Evolutionary conservation across 768 basidiomycete genomes (phyloP), one percentile per base, ranked within the genome.

Genomic region (Tricholoma terreum): DNA sequence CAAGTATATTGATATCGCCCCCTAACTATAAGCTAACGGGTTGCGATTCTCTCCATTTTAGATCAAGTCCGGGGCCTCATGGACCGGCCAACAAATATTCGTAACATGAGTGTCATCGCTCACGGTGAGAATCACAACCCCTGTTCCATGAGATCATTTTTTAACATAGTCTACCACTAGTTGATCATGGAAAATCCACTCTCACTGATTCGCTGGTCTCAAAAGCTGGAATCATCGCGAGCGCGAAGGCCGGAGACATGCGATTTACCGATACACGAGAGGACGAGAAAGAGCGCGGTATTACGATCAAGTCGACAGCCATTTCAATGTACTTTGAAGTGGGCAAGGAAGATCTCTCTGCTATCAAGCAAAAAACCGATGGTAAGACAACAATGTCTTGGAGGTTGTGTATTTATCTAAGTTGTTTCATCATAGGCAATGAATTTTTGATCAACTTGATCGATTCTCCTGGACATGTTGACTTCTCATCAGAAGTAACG

Each of bases 101-200:
- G 92, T 78, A 92, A 92, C 81, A 93, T 93, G 91, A 89, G 87
- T 84, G 90, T 92, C 69, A 92, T 92, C 70, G 92, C 92, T 67
- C 90, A 93, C 76, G 91, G 92, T 90, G 55, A 68, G 86, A 76
- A 35, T 46, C n/a, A 34, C 55, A 54, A 49, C 31, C 48, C 34
- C 21, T n/a, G 34, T n/a, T 30, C 33, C 42, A 42, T 33, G 62
- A 64, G 58, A 34, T 53, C 33, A 50, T 52, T 9, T 49, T 10
- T 27, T 27, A 6, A 27, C 24, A 3, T 27, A n/a, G n/a, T 27
- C 53, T 31, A 31, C 35, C 40, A 59, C 9, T 69, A 93, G 97
- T 99, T 84, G 97, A 99, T 77, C 97, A 99, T 80, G 97, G 97
- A 80, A 99, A 99, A 78, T 99, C 97, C 56, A 99, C 97, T 67